Base-by-base conservation (phyloP, 495 filamentous ascomycete species). In the Amorphotheca resinae region DNA sequence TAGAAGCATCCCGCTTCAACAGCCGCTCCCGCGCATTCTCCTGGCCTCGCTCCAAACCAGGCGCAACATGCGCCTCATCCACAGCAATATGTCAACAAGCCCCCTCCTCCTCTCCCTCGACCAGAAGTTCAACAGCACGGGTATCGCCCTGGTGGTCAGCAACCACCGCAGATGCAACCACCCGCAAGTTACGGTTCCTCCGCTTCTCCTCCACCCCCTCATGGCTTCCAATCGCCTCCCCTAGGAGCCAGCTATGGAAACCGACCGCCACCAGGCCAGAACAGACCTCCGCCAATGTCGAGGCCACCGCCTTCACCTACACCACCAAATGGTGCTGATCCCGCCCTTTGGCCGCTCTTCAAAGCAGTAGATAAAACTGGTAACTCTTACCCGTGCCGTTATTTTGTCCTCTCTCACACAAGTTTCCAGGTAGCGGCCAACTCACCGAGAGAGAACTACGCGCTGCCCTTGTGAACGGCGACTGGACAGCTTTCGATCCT, bases 401-500 rank as follows among this genome's bases (percentile, higher is more conserved):
- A n/a, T 22, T 20, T 41, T 52, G 16, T 28, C 17, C 12, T 4
- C 14, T 38, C 14, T 21, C 46, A 48, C 22, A 44, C 14, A 16
- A 45, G 1, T 11, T 14, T 42, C 67, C 59, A 72, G 78, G 81
- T 21, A 84, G 74, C 35, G 88, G 88, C 17, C 73, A 86, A 41
- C 72, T 98, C 31, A 84, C 80, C 1, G 93, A 96, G 59, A 65
- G 70, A 48, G 91, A 98, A 61, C 83, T 98, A 14, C 78, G 84
- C 8, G 81, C 84, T 0, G 91, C 91, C 9, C 77, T 98, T 7
- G 93, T 98, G 31, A 98, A 98, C 60, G 89, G 87, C 33, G 91
- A 98, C 66, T 96, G 79, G 71, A 82, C 84, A 4, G 73, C 82
- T 3, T 98, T 98, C 60, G 93, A 98, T 63, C 77, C 80, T n/a